These are phyloP conservation scores for Neofusicoccum sp. DNA, from an alignment of 2,329 filamentous ascomycete genomes.

Conservation along the genomic window DNA sequence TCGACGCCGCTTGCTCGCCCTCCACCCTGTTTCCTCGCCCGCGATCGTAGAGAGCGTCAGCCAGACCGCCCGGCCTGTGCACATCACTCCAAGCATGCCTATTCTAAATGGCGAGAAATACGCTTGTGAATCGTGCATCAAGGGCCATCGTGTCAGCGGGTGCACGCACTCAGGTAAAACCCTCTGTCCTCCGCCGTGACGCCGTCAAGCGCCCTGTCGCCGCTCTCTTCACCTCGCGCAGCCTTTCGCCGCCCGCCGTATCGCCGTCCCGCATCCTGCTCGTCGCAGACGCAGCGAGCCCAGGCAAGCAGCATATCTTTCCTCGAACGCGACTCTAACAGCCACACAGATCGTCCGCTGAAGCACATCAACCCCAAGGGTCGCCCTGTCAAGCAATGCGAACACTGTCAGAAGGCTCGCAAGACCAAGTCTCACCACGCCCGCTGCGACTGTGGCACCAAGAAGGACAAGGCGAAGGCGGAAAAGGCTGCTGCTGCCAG, in stretches of 20 bases:
- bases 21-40: not conserved
- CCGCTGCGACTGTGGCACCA: slow-evolving; percentile 96
- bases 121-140: slow-evolving; percentile 96
- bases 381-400: slow-evolving; percentile 94
- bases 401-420: slow-evolving; percentile 93
- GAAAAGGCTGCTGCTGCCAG: slow-evolving; percentile 43
- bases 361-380: slow-evolving; percentile 98
- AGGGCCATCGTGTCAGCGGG: slow-evolving; percentile 97
- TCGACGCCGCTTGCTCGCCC: not conserved
- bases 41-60: slow-evolving; percentile 16
- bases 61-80: slow-evolving; percentile 23
- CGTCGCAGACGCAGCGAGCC: slow-evolving; percentile 24
- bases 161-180: slow-evolving; percentile 87
- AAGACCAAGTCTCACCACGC: slow-evolving; percentile 94
- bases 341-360: slow-evolving; percentile 74
- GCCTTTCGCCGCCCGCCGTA: not conserved
- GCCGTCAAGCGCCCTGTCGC: not conserved
- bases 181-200: slow-evolving; percentile 22
- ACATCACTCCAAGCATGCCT: slow-evolving; percentile 36
- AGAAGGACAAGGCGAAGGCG: slow-evolving; percentile 64
- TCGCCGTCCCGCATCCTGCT: slow-evolving; percentile 8
- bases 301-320: slow-evolving; percentile 22
- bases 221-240: not conserved
- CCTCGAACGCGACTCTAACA: slow-evolving; percentile 23
- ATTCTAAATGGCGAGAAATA: slow-evolving; percentile 85